Evolutionary conservation across 805 yeast genomes (phyloP).

Genomic region (Naumovozyma dairenensis): DNA sequence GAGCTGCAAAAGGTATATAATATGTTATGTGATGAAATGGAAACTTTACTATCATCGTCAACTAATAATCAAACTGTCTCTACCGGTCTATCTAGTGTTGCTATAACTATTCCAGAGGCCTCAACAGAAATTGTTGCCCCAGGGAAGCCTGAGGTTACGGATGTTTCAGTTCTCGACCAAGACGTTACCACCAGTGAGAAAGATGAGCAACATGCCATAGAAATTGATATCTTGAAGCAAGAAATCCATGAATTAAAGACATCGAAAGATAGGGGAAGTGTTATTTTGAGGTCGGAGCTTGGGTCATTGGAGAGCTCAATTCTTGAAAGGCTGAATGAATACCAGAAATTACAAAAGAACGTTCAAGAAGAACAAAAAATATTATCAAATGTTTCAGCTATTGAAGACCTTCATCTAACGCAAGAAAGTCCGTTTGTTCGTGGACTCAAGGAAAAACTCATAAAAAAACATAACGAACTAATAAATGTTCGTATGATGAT

Average conservation of each 20-base stretch:
- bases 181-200: background rate
- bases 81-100: background rate
- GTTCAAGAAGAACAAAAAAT: conserved; percentile 1
- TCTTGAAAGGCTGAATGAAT: conserved; percentile 4
- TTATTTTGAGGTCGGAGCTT: conserved; percentile 1
- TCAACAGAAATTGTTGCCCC: background rate
- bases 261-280: background rate
- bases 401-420: conserved; percentile 1
- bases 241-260: background rate
- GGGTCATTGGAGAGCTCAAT: conserved; percentile 5
- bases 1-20: conserved; percentile 5
- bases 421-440: conserved; percentile 10
- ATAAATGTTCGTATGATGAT: conserved; percentile 3
- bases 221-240: background rate
- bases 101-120: background rate
- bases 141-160: background rate
- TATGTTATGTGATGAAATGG: conserved; percentile 1
- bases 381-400: background rate
- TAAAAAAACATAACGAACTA: conserved; percentile 3
- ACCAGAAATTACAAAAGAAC: conserved; percentile 1
- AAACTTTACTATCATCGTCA: background rate
- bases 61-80: background rate
- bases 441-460: conserved; percentile 6
- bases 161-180: background rate
- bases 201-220: background rate